Conservation (phyloP, 2,329 filamentous ascomycete species). For the Conoideocrella luteorostrata region DNA sequence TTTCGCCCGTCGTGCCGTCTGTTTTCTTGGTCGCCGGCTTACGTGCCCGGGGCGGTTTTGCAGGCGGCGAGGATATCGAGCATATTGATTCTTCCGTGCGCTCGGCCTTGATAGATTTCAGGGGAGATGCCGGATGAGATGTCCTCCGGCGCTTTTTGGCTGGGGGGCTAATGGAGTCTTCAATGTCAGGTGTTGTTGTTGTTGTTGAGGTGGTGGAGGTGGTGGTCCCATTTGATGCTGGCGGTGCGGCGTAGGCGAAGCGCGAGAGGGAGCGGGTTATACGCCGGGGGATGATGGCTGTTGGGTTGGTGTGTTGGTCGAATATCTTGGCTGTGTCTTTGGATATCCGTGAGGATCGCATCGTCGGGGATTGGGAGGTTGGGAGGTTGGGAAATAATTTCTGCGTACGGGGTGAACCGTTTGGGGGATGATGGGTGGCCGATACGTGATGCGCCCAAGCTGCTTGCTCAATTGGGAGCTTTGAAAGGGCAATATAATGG, state of each 20-base stretch:
- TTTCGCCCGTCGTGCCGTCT: conserved; percentile 33
- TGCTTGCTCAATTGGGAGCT: too few species aligned
- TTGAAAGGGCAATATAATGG: too few species aligned
- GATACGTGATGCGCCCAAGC: too few species aligned
- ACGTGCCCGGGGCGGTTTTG: conserved; percentile 28
- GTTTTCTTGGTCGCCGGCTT: conserved; percentile 41
- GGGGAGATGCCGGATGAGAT: conserved; percentile 13
- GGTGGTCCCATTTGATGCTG: conserved; percentile 14
- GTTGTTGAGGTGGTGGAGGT: background rate
- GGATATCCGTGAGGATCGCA: conserved; percentile 54
- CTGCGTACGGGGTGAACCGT: too few species aligned
- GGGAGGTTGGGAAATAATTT: too few species aligned
- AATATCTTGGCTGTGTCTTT: conserved; percentile 53
- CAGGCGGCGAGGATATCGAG: conserved; percentile 18
- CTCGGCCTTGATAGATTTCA: conserved; percentile 34
- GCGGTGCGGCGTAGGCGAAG: conserved; percentile 32
- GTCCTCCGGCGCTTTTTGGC: conserved; percentile 23
- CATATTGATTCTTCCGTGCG: conserved; percentile 20
- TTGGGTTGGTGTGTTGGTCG: conserved; percentile 21
- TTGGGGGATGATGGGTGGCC: too few species aligned
- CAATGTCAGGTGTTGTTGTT: conserved; percentile 40
- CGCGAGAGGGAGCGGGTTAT: conserved; percentile 45
- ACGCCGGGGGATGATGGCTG: conserved; percentile 32
- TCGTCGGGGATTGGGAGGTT: conserved; percentile 19
- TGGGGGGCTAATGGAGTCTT: conserved; percentile 41